Conservation (phyloP, 2,329 filamentous ascomycete genomes). For the Beauveria brongniartii region DNA sequence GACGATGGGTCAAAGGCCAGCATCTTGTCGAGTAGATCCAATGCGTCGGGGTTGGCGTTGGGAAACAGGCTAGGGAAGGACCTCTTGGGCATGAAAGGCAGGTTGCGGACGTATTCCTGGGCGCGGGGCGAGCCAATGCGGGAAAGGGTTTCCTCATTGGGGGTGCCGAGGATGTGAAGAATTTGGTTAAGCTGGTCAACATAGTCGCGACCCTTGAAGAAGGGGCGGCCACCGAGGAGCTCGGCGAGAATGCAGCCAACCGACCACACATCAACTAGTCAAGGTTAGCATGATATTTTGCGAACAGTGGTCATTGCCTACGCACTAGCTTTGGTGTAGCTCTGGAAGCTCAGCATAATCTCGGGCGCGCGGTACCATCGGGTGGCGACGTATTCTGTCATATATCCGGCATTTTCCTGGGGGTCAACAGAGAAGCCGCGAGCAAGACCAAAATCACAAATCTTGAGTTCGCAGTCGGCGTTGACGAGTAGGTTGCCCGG, state of each 20-base stretch:
- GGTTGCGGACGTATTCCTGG: slow-evolving; percentile 96
- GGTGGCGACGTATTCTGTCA: slow-evolving; percentile 98
- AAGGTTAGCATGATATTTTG: neutral
- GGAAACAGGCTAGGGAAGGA: slow-evolving; percentile 84
- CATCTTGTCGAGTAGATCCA: slow-evolving; percentile 95
- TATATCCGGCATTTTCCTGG: slow-evolving; percentile 97
- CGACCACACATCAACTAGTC: slow-evolving; percentile 92
- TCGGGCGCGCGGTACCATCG: slow-evolving; percentile 93
- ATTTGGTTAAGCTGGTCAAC: slow-evolving; percentile 99
- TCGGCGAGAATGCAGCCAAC: slow-evolving; percentile 97
- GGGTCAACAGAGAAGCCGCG: slow-evolving; percentile 95
- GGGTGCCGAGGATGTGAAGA: slow-evolving; percentile 92
- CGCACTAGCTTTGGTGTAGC: slow-evolving; percentile 99
- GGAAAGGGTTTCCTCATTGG: slow-evolving; percentile 86
- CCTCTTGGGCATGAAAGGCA: slow-evolving; percentile 91
- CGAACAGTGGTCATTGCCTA: slow-evolving; percentile 23
- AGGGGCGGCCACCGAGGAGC: slow-evolving; percentile 87
- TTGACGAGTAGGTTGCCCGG: slow-evolving; percentile 96
- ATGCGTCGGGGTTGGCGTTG: slow-evolving; percentile 88
- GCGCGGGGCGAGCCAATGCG: slow-evolving; percentile 93
- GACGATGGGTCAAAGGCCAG: slow-evolving; percentile 91
- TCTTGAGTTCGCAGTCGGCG: slow-evolving; percentile 98
- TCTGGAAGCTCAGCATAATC: slow-evolving; percentile 99
- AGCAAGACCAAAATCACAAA: slow-evolving; percentile 94
- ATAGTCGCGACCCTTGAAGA: slow-evolving; percentile 99